Base-by-base conservation (phyloP, 257 asterid species). In the Nyctanthes arbortristis region DNA sequence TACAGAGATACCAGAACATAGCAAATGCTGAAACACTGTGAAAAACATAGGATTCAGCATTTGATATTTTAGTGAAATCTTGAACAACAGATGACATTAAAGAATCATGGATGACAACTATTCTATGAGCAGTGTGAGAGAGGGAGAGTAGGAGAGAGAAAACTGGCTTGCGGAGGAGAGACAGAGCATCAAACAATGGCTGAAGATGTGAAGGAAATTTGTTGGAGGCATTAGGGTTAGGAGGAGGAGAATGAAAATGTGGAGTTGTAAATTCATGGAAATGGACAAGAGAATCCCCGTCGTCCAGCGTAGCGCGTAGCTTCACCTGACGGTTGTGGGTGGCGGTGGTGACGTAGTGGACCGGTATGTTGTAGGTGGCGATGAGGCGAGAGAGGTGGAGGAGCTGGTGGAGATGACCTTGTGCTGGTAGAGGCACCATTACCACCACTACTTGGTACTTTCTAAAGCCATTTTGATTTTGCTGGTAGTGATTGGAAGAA, bases 351-450 rank as follows among this genome's bases (percentile, higher is more conserved):
- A 79, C 80, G 49, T 76, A 89, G 78, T 85, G 82, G 24, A 83
- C 76, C 12, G 81, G 82, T 14, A 87, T 61, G 59, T 63, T 29
- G 82, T 75, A 69, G 72, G 82, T 71, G 76, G 96, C 70, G 65
- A 89, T 65, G 54, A 76, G 80, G 75, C 84, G 84, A 73, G 78
- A 65, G 80, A 89, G 93, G 14, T 84, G 93, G 71, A 89, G 84
- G 69, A 89, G 91, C 66, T 87, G 91, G 85, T 87, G 85, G 77
- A 89, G 93, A 73, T 89, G 93, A 72, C 96, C 90, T 52, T 89
- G 96, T 6, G 88, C 88, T 63, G 91, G 83, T 32, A 89, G 72
- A 0, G 96, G 91, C 52, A 88, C 85, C 89, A 89, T 81, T 4
- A 89, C 80, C 0, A 81, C 86, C 45, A 63, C 87, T n/a, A 76